phyloP scores from a whole-genome alignment of 495 filamentous ascomycete genomes.

The Antarctomyces pellizariae region DNA sequence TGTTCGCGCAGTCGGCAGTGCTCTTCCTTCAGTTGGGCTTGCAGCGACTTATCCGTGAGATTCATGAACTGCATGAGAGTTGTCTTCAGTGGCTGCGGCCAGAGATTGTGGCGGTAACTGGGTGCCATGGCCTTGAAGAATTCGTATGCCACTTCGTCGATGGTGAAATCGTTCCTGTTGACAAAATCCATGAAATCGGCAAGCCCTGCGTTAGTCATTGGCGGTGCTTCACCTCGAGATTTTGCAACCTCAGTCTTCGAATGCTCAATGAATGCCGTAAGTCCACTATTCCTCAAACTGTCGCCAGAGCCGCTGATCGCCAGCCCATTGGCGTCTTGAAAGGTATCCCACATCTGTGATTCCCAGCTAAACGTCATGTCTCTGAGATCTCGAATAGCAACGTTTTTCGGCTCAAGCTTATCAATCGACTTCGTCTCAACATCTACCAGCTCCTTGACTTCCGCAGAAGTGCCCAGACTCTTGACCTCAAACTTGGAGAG shows the following conservation, averaged over 20 bases:
- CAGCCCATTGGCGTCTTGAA: slow-evolving; percentile 29
- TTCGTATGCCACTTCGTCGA: slow-evolving; percentile 36
- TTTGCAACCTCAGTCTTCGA: slow-evolving; percentile 38
- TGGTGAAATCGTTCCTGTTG: slow-evolving; percentile 30
- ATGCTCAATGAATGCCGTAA: slow-evolving; percentile 60
- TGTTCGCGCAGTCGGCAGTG: slow-evolving; percentile 3
- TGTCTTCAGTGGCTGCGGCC: slow-evolving; percentile 52
- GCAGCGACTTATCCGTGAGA: slow-evolving; percentile 26
- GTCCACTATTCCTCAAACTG: slow-evolving; percentile 10
- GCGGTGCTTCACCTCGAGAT: slow-evolving; percentile 20
- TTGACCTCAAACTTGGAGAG: slow-evolving; percentile 42
- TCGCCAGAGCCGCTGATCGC: slow-evolving; percentile 10
- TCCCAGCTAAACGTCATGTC: slow-evolving; percentile 32
- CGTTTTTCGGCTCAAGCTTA: slow-evolving; percentile 5
- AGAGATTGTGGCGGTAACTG: slow-evolving; percentile 38
- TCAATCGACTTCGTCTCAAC: slow-evolving; percentile 9
- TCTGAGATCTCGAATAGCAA: slow-evolving; percentile 27
- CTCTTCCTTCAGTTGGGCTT: no score
- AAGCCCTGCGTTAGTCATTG: slow-evolving; percentile 33
- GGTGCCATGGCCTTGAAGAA: slow-evolving; percentile 38
- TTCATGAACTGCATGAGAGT: slow-evolving; percentile 43
- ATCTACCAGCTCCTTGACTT: slow-evolving; percentile 15
- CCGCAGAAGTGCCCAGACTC: slow-evolving; percentile 19
- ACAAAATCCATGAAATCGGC: slow-evolving; percentile 27
- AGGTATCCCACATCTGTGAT: slow-evolving; percentile 30